A percentile compares a stretch with the other conserved stretches of the same genome.
Evolutionary conservation across 768 basidiomycete species (phyloP).

Genomic region (Paxillus involutus): DNA sequence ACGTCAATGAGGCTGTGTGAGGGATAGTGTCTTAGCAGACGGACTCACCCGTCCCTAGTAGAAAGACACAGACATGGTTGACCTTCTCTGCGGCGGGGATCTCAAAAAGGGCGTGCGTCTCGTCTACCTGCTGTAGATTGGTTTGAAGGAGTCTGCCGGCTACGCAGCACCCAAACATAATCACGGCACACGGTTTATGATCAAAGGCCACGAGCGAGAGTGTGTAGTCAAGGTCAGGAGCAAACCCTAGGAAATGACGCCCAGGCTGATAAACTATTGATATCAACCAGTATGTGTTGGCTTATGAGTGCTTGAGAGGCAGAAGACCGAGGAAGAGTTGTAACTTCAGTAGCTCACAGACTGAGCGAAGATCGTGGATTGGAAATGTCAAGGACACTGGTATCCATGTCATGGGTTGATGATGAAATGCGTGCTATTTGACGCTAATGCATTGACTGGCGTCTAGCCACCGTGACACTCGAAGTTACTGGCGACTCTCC

Average conservation of each 20-base stretch:
- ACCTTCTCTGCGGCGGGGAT: constrained; percentile 68
- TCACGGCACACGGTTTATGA: background rate
- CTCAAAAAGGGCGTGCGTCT: constrained; percentile 80
- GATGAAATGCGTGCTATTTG: constrained; percentile 1
- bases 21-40: background rate
- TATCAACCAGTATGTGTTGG: background rate
- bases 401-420: constrained; percentile 11
- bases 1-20: background rate
- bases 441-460: no score
- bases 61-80: constrained; percentile 85
- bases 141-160: constrained; percentile 80
- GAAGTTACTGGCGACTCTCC: no score
- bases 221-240: background rate
- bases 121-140: constrained; percentile 77
- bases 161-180: constrained; percentile 80
- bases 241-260: background rate
- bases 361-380: no score
- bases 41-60: constrained; percentile 69
- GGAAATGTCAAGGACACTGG: background rate
- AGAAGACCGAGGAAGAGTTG: background rate
- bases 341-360: no score
- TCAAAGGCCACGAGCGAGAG: background rate
- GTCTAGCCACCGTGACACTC: no score
- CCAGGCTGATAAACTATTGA: background rate
- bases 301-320: background rate